Conservation (phyloP, 2,329 filamentous ascomycete genomes). For the Fusarium illudens region DNA sequence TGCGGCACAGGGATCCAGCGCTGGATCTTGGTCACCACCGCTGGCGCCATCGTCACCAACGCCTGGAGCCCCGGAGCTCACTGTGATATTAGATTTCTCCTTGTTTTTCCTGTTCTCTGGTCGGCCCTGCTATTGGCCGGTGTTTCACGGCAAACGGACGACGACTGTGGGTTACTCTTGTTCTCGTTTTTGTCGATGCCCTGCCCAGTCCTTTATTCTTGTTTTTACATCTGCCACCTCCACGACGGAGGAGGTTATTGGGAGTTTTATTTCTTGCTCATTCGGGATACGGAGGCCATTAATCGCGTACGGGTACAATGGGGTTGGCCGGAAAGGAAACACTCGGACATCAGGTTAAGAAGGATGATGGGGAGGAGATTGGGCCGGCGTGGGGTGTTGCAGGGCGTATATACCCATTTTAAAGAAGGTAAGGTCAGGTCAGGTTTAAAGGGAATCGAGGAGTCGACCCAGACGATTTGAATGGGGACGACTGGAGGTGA, state of each 20-base stretch:
- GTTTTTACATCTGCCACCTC: constrained; percentile 24
- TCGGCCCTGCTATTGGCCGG: constrained; percentile 7
- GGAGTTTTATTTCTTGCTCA: constrained; percentile 27
- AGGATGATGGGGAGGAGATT: constrained; percentile 7
- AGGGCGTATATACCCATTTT: constrained; percentile 48
- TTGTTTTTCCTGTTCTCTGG: constrained; percentile 24
- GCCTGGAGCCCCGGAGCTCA: constrained; percentile 20
- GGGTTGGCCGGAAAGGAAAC: constrained; percentile 12
- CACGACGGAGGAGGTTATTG: constrained; percentile 1
- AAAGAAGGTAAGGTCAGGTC: constrained; percentile 19
- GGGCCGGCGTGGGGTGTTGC: constrained; percentile 32
- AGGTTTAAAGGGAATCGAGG: constrained; percentile 13
- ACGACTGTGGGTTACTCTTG: constrained; percentile 13
- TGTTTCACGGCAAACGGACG: constrained; percentile 30
- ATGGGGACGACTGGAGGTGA: not conserved
- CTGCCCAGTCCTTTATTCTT: constrained; percentile 16
- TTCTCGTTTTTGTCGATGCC: constrained; percentile 12
- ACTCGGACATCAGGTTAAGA: constrained; percentile 16
- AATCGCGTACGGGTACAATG: constrained; percentile 30
- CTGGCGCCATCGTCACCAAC: constrained; percentile 10
- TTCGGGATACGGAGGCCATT: constrained; percentile 33
- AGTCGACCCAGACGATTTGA: constrained; percentile 11
- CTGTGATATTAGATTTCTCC: constrained; percentile 36
- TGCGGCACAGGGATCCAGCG: constrained; percentile 17
- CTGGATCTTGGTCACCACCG: constrained; percentile 12